phyloP scores from a whole-genome alignment of 208 protist genomes.

The Trypanosoma brucei region DNA sequence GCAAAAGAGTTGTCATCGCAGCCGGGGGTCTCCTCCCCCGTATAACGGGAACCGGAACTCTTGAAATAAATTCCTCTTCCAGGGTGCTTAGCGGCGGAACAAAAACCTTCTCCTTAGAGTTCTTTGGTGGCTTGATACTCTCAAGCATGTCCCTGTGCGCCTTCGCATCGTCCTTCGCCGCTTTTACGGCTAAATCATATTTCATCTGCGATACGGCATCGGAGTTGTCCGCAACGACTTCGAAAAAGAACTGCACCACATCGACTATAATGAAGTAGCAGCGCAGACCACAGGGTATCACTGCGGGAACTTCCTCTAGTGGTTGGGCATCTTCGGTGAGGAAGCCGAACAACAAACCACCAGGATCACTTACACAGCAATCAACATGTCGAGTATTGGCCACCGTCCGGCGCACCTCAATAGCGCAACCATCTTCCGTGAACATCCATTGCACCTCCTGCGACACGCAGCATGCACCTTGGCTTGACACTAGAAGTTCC shows the following conservation, averaged over 20 bases:
- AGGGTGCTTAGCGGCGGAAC: conserved; percentile 52
- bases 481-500: conserved; percentile 32
- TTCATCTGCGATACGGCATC: conserved; percentile 34
- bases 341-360: conserved; percentile 43
- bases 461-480: conserved; percentile 28
- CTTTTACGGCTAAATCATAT: conserved; percentile 38
- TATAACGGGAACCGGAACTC: conserved; percentile 31
- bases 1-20: conserved; percentile 8
- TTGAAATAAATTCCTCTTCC: conserved; percentile 35
- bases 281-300: conserved; percentile 42
- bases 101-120: conserved; percentile 21
- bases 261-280: conserved; percentile 32
- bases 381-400: conserved; percentile 58
- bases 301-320: conserved; percentile 4
- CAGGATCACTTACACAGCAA: conserved; percentile 27
- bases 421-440: conserved; percentile 38
- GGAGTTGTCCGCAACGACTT: conserved; percentile 64
- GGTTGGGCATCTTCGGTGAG: conserved; percentile 12
- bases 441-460: conserved; percentile 71
- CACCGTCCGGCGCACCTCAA: conserved; percentile 52
- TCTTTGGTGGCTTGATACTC: conserved; percentile 18
- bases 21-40: conserved; percentile 10
- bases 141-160: conserved; percentile 48
- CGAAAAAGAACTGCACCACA: conserved; percentile 37
- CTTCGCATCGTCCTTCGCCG: conserved; percentile 44